Evolutionary conservation across 129 eudicot species (phyloP).

Genomic region (Centrapalus pauciflorus): DNA sequence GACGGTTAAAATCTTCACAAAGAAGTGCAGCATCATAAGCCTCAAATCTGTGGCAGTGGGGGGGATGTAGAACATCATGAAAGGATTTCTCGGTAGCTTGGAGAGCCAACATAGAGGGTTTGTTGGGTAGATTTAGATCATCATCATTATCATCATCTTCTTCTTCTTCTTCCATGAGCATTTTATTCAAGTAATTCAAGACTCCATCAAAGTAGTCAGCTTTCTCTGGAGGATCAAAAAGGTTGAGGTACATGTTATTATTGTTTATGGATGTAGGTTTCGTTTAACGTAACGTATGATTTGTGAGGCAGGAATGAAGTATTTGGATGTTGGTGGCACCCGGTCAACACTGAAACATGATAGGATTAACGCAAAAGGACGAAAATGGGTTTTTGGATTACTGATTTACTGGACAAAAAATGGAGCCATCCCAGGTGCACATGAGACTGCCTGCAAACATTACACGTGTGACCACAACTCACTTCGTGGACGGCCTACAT

Average conservation of each 20-base stretch:
- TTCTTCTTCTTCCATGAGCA: slow-evolving; percentile 62
- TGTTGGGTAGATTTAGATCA: slow-evolving; percentile 37
- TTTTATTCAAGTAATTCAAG: slow-evolving; percentile 37
- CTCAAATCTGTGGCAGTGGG: background rate
- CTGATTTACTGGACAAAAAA: no score
- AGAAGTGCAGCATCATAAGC: slow-evolving; percentile 17
- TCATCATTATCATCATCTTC: no score
- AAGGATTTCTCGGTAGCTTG: slow-evolving; percentile 24
- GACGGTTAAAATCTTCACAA: slow-evolving; percentile 20
- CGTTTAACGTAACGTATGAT: background rate
- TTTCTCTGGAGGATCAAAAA: background rate
- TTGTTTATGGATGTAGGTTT: no score
- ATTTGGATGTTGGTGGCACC: no score
- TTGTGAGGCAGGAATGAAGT: no score
- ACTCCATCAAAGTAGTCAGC: slow-evolving; percentile 42
- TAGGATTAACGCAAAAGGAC: background rate
- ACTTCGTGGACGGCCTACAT: background rate
- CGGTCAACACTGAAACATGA: no score
- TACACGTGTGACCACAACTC: background rate
- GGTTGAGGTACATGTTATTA: background rate
- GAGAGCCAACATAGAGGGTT: slow-evolving; percentile 41
- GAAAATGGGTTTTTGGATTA: background rate
- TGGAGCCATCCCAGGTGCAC: no score
- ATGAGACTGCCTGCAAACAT: background rate
- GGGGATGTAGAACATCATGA: slow-evolving; percentile 8